Base-by-base conservation (phyloP, 225 moss, liverwort and hornwort genomes). In the Thuidium tamariscinum region DNA sequence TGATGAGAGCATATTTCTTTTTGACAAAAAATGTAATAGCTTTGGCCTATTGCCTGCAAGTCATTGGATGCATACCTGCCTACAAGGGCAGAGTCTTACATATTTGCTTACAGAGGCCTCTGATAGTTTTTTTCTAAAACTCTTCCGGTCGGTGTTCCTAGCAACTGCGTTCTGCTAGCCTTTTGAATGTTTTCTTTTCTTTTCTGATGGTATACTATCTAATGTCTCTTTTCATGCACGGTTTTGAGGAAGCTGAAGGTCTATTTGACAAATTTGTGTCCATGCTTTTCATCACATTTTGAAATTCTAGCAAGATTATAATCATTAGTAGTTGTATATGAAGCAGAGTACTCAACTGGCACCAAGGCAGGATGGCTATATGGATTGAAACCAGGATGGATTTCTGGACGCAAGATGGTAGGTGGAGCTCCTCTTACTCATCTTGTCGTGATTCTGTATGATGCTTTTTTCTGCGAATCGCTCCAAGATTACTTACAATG, bases 301-400 rank as follows among this genome's bases (percentile, higher is more conserved):
- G 69, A 77, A 61, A 74, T 17, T 80, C 22, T 42, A 71, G 57
- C 52, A 67, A 84, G 72, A 42, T 77, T 34, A 56, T 85, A 51
- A 48, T 82, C 26, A 56, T 66, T 52, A 61, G 17, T 69, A 42
- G 20, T 62, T 85, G 74, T 48, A 52, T 87, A 46, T 89, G 75
- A 41, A 61, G 66, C 91, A 93, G 93, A 90, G 39, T 93, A 84
- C 79, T 86, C 88, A 80, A 88, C 49, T 29, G 91, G 93, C 86
- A 42, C 56, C 61, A 91, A 91, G 68, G 87, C 82, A 55, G 88
- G 84, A 79, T 89, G 89, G 91, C 48, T 93, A 30, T 69, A 88
- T 86, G 93, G 91, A 76, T 48, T 91, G 86, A 87, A 80, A 81
- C 86, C 84, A 74, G 91, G 91, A 34, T 93, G 93, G 89, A 91